Evolutionary conservation across 2,329 filamentous ascomycete species (phyloP), one percentile per base, ranked within the genome.

Genomic region (Metarhizium guizhouense): DNA sequence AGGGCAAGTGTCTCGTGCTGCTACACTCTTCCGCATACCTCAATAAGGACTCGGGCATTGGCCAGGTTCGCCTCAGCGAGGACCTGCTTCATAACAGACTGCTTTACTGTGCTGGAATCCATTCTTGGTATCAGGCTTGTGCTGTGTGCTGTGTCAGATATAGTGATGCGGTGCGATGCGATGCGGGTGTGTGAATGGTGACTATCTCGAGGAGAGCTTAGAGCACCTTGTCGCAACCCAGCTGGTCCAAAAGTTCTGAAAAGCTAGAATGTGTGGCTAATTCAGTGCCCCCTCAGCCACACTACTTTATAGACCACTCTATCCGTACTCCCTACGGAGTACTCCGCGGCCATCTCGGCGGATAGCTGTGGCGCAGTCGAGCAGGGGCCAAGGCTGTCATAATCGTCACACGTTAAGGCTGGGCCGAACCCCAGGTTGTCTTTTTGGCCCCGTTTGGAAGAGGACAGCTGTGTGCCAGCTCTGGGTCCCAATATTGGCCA

Each of bases 1-100:
- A 32, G 10, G 16, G 3, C 47, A 32, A 40, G 30, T 42, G 34
- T 51, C 16, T 30, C 45, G 45, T 18, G 50, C 36, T 29, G 50
- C 58, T 58, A 54, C 32, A 58, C 6, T 40, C 13, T 47, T 18
- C n/a, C 47, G 43, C 60, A 50, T 63, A 88, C 87, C 72, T 86
- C 80, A 64, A 92, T 88, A 64, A 92, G 76, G 61, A 79, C 76
- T 60, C 83, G 80, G 49, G 86, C 86, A 64, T 91, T 91, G 64
- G 75, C 77, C 62, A 88, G 75, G 70, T 83, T 84, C 59, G 82
- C 76, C 71, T 88, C 83, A 60, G 79, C 70, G 67, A 81, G 79
- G 60, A 88, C 75, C 70, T 87, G 82, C 71, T 81, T 78, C 67
- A 87, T 81, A 57, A 89, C 79, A 68, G 75, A 78, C 72, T 79